These are phyloP conservation scores for Scleromitrula shiraiana DNA, from an alignment of 2,329 filamentous ascomycete species.

Conservation along the genomic window DNA sequence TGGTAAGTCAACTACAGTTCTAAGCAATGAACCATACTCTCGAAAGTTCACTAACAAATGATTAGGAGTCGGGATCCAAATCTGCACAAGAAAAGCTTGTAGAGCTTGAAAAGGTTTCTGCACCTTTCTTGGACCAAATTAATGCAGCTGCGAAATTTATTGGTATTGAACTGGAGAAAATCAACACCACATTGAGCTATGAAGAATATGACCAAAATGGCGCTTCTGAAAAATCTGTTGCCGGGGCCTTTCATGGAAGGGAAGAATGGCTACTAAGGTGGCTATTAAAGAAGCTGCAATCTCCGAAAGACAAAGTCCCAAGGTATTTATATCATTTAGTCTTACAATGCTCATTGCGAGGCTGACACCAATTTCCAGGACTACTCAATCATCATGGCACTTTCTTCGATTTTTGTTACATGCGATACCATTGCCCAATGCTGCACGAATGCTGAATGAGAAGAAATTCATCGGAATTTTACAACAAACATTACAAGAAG, in stretches of 20 bases:
- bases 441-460: constrained; percentile 65
- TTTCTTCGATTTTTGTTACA: constrained; percentile 53
- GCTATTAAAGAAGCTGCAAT: constrained; percentile 52
- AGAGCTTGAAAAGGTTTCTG: constrained; percentile 28
- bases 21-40: too few relatives aligned
- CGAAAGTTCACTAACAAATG: not conserved
- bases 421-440: constrained; percentile 58
- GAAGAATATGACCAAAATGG: not conserved
- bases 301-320: constrained; percentile 27
- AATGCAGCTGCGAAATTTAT: constrained; percentile 29
- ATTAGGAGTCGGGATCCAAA: constrained; percentile 25
- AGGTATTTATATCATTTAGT: constrained; percentile 18
- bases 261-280: constrained; percentile 62
- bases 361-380: constrained; percentile 12
- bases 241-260: constrained; percentile 31
- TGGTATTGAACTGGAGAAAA: constrained; percentile 22
- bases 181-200: constrained; percentile 9
- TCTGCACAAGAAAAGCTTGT: constrained; percentile 27
- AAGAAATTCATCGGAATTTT: constrained; percentile 60
- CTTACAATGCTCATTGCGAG: not conserved
- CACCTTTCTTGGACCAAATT: constrained; percentile 30
- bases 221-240: constrained; percentile 1
- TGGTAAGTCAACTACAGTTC: not conserved
- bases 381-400: constrained; percentile 40
- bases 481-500: constrained; percentile 56